Evolutionary conservation across 352 stramenopile genomes (phyloP).

Genomic region (Phytophthora lateralis): DNA sequence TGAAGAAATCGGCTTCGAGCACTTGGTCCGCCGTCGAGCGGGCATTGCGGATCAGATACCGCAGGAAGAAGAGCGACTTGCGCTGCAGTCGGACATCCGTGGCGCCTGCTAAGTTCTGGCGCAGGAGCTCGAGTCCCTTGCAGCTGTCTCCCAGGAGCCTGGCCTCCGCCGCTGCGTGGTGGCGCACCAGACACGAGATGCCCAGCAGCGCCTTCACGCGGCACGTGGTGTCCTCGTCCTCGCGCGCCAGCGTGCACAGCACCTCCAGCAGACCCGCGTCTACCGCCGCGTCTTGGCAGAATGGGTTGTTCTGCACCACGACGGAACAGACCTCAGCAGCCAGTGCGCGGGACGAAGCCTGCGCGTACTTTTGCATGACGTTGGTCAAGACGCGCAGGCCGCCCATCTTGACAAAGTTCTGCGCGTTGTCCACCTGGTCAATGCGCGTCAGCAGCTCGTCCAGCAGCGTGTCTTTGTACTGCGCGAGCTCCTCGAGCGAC

Average conservation of each 20-base stretch:
- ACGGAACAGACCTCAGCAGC: slow-evolving; percentile 82
- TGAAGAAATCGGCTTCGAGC: slow-evolving; percentile 46
- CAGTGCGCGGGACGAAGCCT: slow-evolving; percentile 57
- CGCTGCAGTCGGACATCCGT: slow-evolving; percentile 76
- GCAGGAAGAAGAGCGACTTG: slow-evolving; percentile 85
- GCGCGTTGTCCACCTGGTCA: slow-evolving; percentile 89
- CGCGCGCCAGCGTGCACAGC: slow-evolving; percentile 58
- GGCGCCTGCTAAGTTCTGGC: slow-evolving; percentile 50
- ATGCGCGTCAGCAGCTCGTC: slow-evolving; percentile 87
- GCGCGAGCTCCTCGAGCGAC: slow-evolving; percentile 65
- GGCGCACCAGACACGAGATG: slow-evolving; percentile 84
- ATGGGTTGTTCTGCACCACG: slow-evolving; percentile 88
- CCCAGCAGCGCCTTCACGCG: slow-evolving; percentile 80
- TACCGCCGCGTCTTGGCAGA: slow-evolving; percentile 77
- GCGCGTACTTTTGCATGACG: slow-evolving; percentile 64
- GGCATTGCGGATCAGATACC: slow-evolving; percentile 76
- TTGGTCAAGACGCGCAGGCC: slow-evolving; percentile 62
- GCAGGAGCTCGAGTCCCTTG: slow-evolving; percentile 63
- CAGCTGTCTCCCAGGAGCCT: slow-evolving; percentile 63
- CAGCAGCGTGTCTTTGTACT: slow-evolving; percentile 83
- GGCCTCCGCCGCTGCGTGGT: slow-evolving; percentile 65
- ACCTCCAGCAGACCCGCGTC: slow-evolving; percentile 67
- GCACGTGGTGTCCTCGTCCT: slow-evolving; percentile 70
- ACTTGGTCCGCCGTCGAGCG: slow-evolving; percentile 57
- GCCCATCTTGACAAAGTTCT: slow-evolving; percentile 89